A percentile compares a stretch with the other conserved stretches of the same genome.
These are phyloP conservation scores for Bipolaris oryzae DNA, from an alignment of 2,329 filamentous ascomycete species.

Conservation along the genomic window DNA sequence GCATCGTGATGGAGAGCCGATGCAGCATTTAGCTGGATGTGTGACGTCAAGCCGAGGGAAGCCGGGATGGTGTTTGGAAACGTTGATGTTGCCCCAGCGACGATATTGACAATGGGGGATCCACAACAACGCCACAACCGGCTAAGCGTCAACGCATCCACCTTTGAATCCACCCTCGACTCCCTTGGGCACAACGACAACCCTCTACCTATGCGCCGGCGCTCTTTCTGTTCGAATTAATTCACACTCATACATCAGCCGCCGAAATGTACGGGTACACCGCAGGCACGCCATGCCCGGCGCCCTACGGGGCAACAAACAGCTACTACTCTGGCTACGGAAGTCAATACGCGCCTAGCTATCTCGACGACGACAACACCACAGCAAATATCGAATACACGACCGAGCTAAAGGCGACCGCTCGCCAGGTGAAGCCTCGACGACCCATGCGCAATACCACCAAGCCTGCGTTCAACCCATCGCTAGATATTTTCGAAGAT, in stretches of 20 bases:
- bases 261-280: constrained; percentile 43
- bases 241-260: not conserved
- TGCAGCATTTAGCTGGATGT: not conserved
- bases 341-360: constrained; percentile 41
- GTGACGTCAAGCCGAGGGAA: constrained; percentile 11
- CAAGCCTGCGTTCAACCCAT: constrained; percentile 40
- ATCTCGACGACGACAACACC: constrained; percentile 35
- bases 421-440: constrained; percentile 42
- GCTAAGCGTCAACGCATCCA: constrained; percentile 20
- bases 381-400: constrained; percentile 49
- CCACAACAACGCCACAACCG: constrained; percentile 17
- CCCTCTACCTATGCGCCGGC: constrained; percentile 25
- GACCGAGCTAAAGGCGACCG: constrained; percentile 39
- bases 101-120: constrained; percentile 13
- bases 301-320: constrained; percentile 34
- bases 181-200: constrained; percentile 16
- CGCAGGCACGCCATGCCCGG: constrained; percentile 47
- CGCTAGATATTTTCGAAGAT: constrained; percentile 48
- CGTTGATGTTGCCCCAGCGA: constrained; percentile 17
- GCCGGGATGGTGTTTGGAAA: constrained; percentile 5
- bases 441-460: constrained; percentile 39
- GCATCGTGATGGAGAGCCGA: not conserved
- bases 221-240: constrained; percentile 18
- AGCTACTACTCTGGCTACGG: constrained; percentile 37
- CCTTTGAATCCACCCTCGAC: constrained; percentile 10